Evolutionary conservation across 1,284 basidiomycete genomes (phyloP), one percentile per base, ranked within the genome.

Genomic region (Salmacisia buchloeana): DNA sequence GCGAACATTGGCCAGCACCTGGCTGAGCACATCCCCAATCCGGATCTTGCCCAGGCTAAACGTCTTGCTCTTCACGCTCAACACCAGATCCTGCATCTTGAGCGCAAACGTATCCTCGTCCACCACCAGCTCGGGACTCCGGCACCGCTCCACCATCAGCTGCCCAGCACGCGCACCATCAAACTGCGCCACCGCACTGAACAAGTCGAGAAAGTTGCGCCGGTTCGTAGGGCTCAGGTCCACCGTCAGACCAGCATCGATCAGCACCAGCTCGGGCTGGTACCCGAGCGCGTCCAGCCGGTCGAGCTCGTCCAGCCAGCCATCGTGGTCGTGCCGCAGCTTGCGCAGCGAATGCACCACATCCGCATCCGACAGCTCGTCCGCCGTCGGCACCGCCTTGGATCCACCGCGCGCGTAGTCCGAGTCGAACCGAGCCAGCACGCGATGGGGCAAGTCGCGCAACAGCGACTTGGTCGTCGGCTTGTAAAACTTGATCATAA

Each of bases 11-110:
- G 83, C 86, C 49, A 98, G 82, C 7, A 97, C 94, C 69, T 94
- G 89, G 5, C 86, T 89, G 43, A 97, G 83, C 69, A 98, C 87
- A 79, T 98, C 94, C 31, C 90, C 89, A 64, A 99, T 96, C 81
- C 92, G 92, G 83, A 99, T 93, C 78, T 92, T 88, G 13, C 92
- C 92, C 3, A 99, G 85, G 27, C 89, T 92, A 82, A 99, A 98
- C 1, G 94, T 97, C 82, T 94, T 94, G 71, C 89, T 87, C 82
- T 97, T 97, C 72, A 99, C 91, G 75, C 85, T 87, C 52, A 97
- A 83, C 2, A 97, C 89, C 62, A 98, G 86, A 78, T 96, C 90
- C 78, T 97, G 94, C 86, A 98, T 97, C 83, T 92, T 93, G 61
- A 97, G 84, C 36, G 94, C 93, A 79, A 98, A 99, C 1, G 88